A percentile compares a stretch with the other conserved stretches of the same genome.
Evolutionary conservation across 768 basidiomycete genomes (phyloP).

Genomic region (Mycena metata): DNA sequence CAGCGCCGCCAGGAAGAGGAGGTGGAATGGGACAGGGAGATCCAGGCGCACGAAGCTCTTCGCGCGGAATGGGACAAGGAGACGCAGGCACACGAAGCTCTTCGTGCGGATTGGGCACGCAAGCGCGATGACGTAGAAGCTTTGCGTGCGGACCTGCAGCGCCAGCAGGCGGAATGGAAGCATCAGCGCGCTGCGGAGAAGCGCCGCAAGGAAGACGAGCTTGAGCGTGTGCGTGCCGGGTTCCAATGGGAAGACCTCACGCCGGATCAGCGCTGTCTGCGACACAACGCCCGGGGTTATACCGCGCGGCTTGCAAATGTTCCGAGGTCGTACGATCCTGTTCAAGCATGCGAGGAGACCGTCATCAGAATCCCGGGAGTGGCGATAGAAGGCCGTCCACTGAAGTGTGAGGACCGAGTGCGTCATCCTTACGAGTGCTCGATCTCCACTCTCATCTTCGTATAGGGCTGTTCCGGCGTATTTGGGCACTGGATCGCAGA

Average conservation of each 20-base stretch:
- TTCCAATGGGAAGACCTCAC: slow-evolving; percentile 36
- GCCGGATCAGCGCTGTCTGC: slow-evolving; percentile 41
- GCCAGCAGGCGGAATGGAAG: slow-evolving; percentile 6
- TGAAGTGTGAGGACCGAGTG: slow-evolving; percentile 24
- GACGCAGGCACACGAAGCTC: slow-evolving; percentile 6
- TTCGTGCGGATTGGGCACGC: slow-evolving; percentile 13
- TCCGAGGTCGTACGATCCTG: slow-evolving; percentile 39
- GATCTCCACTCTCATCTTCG: slow-evolving; percentile 20
- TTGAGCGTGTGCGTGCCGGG: slow-evolving; percentile 38
- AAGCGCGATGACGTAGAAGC: slow-evolving; percentile 11
- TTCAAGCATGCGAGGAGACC: slow-evolving; percentile 30
- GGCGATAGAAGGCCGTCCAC: slow-evolving; percentile 11
- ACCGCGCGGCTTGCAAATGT: slow-evolving; percentile 47
- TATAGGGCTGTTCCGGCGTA: slow-evolving; percentile 24
- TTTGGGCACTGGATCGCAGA: slow-evolving; percentile 46
- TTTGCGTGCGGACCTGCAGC: slow-evolving; percentile 8
- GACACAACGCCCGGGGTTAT: slow-evolving; percentile 49
- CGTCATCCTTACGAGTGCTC: slow-evolving; percentile 7
- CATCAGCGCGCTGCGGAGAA: slow-evolving; percentile 16
- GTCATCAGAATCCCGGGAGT: slow-evolving; percentile 35
- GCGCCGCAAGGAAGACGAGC: slow-evolving; percentile 37
- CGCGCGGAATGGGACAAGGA: slow-evolving; percentile 24
- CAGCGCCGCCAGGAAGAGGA: slow-evolving; percentile 19
- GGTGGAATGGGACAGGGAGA: slow-evolving; percentile 25
- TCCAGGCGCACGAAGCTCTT: slow-evolving; percentile 11